Evolutionary conservation across 176 grass and related monocot species (phyloP).

Genomic region (Oryza nivara): DNA sequence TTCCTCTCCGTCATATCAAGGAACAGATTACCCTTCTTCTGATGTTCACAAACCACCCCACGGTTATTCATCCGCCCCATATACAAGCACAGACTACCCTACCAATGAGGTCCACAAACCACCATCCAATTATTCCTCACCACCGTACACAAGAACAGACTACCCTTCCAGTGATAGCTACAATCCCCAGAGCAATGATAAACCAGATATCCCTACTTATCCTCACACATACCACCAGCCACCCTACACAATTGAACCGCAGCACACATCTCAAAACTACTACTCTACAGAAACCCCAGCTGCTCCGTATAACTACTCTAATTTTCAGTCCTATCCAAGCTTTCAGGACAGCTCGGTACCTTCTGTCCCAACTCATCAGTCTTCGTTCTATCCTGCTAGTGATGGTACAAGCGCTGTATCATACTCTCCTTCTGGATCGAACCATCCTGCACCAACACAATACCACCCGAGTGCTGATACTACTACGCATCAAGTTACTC

Average conservation of each 20-base stretch:
- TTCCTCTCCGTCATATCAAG: constrained; percentile 57
- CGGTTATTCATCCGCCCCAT: constrained; percentile 47
- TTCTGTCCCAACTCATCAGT: constrained; percentile 62
- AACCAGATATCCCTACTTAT: constrained; percentile 61
- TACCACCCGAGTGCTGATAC: constrained; percentile 37
- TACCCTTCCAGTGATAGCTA: constrained; percentile 56
- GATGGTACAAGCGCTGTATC: constrained; percentile 45
- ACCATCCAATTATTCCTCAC: constrained; percentile 62
- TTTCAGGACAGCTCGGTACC: constrained; percentile 74
- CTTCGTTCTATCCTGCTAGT: constrained; percentile 57
- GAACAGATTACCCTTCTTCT: constrained; percentile 49
- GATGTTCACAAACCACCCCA: constrained; percentile 48
- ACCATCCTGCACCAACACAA: constrained; percentile 35
- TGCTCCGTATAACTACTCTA: constrained; percentile 71
- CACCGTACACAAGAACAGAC: constrained; percentile 58
- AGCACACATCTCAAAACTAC: constrained; percentile 64
- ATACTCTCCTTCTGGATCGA: constrained; percentile 47
- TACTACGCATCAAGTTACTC: constrained; percentile 38
- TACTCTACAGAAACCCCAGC: constrained; percentile 59
- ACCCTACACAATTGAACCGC: constrained; percentile 56
- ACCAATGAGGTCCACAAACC: constrained; percentile 60
- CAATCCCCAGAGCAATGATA: constrained; percentile 43
- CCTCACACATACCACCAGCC: constrained; percentile 67
- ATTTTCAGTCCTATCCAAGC: constrained; percentile 94
- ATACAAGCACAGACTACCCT: constrained; percentile 55